Conservation (phyloP, 1,284 basidiomycete genomes). For the Violaceomyces palustris region DNA sequence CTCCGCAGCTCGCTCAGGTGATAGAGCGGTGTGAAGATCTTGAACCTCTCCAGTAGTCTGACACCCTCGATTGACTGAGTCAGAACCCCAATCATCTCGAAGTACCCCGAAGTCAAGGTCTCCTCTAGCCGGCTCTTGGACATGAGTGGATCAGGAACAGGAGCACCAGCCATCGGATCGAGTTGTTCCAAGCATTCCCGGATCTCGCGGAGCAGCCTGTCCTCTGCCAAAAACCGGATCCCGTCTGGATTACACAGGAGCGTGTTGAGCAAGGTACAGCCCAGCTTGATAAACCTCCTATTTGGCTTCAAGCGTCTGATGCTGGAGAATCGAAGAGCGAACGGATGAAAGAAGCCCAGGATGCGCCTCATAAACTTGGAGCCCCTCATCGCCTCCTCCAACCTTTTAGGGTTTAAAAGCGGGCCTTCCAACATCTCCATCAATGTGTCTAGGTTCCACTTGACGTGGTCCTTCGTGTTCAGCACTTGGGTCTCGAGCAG, state of each 20-base stretch:
- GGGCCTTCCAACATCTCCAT: conserved; percentile 89
- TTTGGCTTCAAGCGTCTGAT: conserved; percentile 62
- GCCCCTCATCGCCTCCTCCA: conserved; percentile 90
- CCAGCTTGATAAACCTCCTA: conserved; percentile 34
- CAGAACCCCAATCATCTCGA: conserved; percentile 89
- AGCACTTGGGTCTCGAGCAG: conserved; percentile 62
- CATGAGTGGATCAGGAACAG: conserved; percentile 65
- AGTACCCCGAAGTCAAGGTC: conserved; percentile 83
- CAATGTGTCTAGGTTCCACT: conserved; percentile 86
- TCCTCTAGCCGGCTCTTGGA: conserved; percentile 75
- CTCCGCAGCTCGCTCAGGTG: conserved; percentile 83
- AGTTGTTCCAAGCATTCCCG: conserved; percentile 83
- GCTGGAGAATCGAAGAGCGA: conserved; percentile 76
- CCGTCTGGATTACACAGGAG: conserved; percentile 80
- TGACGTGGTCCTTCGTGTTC: conserved; percentile 78
- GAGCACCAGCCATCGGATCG: conserved; percentile 64
- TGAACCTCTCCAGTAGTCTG: conserved; percentile 81
- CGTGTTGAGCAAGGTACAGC: conserved; percentile 72
- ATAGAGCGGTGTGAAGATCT: conserved; percentile 90
- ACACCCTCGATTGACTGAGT: conserved; percentile 83
- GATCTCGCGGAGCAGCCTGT: conserved; percentile 79
- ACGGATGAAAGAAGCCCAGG: conserved; percentile 88
- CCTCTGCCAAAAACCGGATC: conserved; percentile 74
- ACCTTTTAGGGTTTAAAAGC: conserved; percentile 79
- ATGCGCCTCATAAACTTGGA: conserved; percentile 81